phyloP scores from a whole-genome alignment of 2,329 filamentous ascomycete species.

The Balansia obtecta region DNA sequence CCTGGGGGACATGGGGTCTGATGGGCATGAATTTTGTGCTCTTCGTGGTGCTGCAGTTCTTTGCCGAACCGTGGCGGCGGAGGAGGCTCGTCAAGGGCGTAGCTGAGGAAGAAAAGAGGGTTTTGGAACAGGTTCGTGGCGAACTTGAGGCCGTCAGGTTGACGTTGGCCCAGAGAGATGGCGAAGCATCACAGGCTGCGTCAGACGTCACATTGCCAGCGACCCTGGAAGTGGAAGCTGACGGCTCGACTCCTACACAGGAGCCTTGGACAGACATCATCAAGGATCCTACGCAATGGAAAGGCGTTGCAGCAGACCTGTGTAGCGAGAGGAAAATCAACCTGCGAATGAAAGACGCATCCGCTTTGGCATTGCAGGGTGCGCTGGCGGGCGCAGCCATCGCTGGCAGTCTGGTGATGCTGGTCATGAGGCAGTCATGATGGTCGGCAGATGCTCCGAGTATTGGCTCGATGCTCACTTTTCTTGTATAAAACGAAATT shows the following conservation, averaged over 20 bases:
- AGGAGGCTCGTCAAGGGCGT: constrained; percentile 70
- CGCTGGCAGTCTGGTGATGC: constrained; percentile 39
- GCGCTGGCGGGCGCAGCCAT: constrained; percentile 52
- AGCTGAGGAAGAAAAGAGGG: constrained; percentile 60
- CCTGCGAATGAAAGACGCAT: constrained; percentile 57
- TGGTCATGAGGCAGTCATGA: constrained; percentile 26
- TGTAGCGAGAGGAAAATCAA: constrained; percentile 53
- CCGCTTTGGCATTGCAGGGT: constrained; percentile 56
- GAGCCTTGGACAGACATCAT: constrained; percentile 31
- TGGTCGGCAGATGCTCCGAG: neutral
- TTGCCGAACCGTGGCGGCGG: constrained; percentile 87
- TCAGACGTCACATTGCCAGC: constrained; percentile 6
- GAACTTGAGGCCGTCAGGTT: constrained; percentile 26
- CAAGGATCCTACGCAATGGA: constrained; percentile 32
- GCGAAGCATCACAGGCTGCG: constrained; percentile 6
- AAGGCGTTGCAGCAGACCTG: constrained; percentile 40
- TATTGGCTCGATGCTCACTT: neutral
- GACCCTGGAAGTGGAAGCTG: neutral
- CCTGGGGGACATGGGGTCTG: constrained; percentile 95
- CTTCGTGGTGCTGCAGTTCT: constrained; percentile 74
- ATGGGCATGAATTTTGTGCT: constrained; percentile 95
- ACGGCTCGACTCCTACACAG: neutral
- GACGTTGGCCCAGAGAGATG: constrained; percentile 15
- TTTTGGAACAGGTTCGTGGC: constrained; percentile 34
- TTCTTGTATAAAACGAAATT: neutral